Percentiles rank a stretch among this genome's conserved stretches.
Evolutionary conservation across 2,329 filamentous ascomycete species (phyloP).

Genomic region (Aaosphaeria pasadenensis): DNA sequence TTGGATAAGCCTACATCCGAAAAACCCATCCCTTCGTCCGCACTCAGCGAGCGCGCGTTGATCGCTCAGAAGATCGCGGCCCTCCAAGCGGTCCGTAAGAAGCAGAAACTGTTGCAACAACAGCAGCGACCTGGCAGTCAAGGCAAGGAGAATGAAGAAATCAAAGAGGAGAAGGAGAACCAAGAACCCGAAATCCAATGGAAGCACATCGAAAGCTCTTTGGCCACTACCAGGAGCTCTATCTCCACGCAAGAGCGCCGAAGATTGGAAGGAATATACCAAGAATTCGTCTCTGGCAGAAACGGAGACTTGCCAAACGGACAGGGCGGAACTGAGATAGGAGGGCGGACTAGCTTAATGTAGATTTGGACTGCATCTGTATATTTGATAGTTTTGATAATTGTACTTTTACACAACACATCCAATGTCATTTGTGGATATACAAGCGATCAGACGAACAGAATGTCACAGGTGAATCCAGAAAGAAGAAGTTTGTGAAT

Average conservation of each 20-base stretch:
- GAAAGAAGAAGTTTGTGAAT: too few species aligned
- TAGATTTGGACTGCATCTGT: slow-evolving; percentile 36
- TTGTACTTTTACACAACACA: neutral
- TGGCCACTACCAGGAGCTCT: slow-evolving; percentile 75
- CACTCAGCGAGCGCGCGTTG: slow-evolving; percentile 72
- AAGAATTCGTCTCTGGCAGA: slow-evolving; percentile 86
- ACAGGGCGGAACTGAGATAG: slow-evolving; percentile 87
- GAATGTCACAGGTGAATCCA: too few species aligned
- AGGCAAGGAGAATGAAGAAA: slow-evolving; percentile 13
- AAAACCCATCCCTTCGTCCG: slow-evolving; percentile 48
- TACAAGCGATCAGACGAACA: neutral
- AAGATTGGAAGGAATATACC: slow-evolving; percentile 77
- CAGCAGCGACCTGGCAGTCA: slow-evolving; percentile 17
- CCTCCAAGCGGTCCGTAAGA: slow-evolving; percentile 69
- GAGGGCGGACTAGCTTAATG: slow-evolving; percentile 91
- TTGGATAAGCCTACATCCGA: slow-evolving; percentile 36
- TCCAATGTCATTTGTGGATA: neutral
- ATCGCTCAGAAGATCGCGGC: slow-evolving; percentile 79
- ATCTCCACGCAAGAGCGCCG: slow-evolving; percentile 76
- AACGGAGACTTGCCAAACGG: slow-evolving; percentile 96
- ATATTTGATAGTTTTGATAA: neutral
- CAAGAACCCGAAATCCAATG: slow-evolving; percentile 79
- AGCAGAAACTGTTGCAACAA: slow-evolving; percentile 54
- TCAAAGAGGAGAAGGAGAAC: slow-evolving; percentile 22
- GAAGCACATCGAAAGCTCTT: slow-evolving; percentile 75